These are phyloP conservation scores for Populus hybrid DNA, from an alignment of 441 rosid species.

Conservation along the genomic window DNA sequence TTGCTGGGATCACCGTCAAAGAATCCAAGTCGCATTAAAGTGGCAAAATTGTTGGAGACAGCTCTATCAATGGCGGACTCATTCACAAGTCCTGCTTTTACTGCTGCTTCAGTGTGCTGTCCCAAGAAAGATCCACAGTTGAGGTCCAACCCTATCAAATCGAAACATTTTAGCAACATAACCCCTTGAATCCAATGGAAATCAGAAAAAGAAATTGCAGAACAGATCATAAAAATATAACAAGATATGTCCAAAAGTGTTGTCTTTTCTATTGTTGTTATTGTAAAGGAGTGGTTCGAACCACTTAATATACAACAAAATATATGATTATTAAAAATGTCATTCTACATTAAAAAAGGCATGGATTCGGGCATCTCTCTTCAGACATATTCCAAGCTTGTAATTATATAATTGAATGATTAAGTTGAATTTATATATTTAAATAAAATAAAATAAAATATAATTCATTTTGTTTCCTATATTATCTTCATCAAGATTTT, in stretches of 20 bases:
- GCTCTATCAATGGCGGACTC: conserved; percentile 56
- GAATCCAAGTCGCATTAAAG: conserved; percentile 81
- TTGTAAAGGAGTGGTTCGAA: too few species aligned
- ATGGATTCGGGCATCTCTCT: too few species aligned
- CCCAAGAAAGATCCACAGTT: conserved; percentile 74
- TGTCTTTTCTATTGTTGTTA: too few species aligned
- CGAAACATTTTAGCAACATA: background rate
- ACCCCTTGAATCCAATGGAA: background rate
- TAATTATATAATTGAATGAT: too few species aligned
- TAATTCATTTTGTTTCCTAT: too few species aligned
- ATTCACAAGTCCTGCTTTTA: conserved; percentile 51
- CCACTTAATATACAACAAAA: background rate
- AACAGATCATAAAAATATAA: too few species aligned
- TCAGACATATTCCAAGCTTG: too few species aligned
- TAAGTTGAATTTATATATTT: too few species aligned
- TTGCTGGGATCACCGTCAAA: conserved; percentile 81
- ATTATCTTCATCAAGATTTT: too few species aligned
- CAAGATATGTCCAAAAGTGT: background rate
- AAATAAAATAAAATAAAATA: too few species aligned
- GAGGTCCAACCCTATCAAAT: conserved; percentile 58
- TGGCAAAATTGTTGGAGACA: conserved; percentile 69
- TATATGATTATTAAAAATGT: background rate
- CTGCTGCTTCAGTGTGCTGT: conserved; percentile 67
- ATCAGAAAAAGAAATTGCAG: background rate
- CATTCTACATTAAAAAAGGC: too few species aligned